phyloP scores from a whole-genome alignment of 495 filamentous ascomycete genomes.

The Gamarada debralockiae region DNA sequence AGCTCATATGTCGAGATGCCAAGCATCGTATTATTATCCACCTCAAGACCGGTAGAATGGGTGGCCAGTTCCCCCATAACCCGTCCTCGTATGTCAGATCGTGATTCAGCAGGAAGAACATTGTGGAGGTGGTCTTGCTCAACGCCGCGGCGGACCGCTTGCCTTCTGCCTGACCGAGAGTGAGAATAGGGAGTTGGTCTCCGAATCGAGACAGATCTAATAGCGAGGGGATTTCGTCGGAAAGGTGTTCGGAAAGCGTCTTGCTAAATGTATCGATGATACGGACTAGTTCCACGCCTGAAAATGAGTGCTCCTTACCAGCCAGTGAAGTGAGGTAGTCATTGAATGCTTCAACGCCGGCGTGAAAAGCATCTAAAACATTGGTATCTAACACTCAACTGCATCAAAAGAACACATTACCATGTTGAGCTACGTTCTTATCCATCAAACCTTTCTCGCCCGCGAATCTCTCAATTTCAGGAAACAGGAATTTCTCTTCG shows the following conservation, averaged over 20 bases:
- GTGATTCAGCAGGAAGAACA: constrained; percentile 10
- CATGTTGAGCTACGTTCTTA: constrained; percentile 28
- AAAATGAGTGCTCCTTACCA: constrained; percentile 2
- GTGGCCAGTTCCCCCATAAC: constrained; percentile 4
- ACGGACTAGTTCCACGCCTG: constrained; percentile 30
- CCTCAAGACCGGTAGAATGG: constrained; percentile 2
- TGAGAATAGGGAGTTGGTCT: constrained; percentile 7
- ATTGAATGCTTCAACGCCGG: neutral
- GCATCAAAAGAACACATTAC: neutral
- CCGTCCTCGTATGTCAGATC: constrained; percentile 1
- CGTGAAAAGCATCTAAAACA: neutral
- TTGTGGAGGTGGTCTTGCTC: neutral
- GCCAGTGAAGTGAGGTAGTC: neutral
- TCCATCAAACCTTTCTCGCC: constrained; percentile 27
- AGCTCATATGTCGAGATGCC: neutral
- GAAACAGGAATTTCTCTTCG: constrained; percentile 27
- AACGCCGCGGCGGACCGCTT: neutral
- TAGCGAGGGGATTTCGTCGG: constrained; percentile 38
- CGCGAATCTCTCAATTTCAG: constrained; percentile 29
- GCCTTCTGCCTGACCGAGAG: neutral
- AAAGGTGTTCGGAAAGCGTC: constrained; percentile 33
- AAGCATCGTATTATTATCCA: neutral
- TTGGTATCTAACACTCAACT: neutral
- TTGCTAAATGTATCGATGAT: constrained; percentile 39
- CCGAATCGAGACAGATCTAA: constrained; percentile 26